Conservation (phyloP, 2,329 filamentous ascomycete genomes). For the Colletotrichum horii region DNA sequence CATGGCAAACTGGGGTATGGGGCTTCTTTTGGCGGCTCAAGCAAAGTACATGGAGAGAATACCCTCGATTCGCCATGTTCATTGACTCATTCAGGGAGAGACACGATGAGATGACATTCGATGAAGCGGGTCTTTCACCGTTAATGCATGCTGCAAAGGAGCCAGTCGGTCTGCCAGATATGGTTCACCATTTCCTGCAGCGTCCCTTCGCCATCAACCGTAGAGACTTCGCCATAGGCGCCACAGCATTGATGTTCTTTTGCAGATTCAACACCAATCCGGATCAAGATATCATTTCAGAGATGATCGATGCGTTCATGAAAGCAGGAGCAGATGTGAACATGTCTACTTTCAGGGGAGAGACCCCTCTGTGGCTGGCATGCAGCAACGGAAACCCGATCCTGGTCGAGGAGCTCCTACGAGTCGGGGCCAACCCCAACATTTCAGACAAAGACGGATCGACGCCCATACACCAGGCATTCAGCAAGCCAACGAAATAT, state of each 20-base stretch:
- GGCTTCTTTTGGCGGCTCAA: neutral
- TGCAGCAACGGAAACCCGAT: neutral
- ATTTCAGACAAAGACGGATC: constrained; percentile 4
- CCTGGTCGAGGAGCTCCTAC: constrained; percentile 19
- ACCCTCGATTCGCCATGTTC: neutral
- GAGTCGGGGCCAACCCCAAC: constrained; percentile 19
- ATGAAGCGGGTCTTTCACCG: neutral
- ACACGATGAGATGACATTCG: neutral
- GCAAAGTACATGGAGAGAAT: neutral
- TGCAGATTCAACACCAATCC: constrained; percentile 3
- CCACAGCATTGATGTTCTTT: constrained; percentile 9
- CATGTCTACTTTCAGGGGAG: constrained; percentile 7
- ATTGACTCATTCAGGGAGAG: neutral
- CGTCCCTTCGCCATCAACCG: constrained; percentile 17
- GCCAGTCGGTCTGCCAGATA: neutral
- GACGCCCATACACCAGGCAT: constrained; percentile 5
- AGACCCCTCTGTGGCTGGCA: constrained; percentile 18
- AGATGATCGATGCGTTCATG: constrained; percentile 13
- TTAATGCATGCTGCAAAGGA: constrained; percentile 23
- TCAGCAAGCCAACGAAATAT: neutral
- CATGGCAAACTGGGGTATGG: neutral
- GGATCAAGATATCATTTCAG: neutral
- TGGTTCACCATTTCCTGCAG: constrained; percentile 21
- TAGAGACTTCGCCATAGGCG: neutral
- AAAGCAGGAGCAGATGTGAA: constrained; percentile 20